Evolutionary conservation across 345 rosid species (phyloP), one percentile per base, ranked within the genome.

Genomic region (Sisymbrium altissimum): DNA sequence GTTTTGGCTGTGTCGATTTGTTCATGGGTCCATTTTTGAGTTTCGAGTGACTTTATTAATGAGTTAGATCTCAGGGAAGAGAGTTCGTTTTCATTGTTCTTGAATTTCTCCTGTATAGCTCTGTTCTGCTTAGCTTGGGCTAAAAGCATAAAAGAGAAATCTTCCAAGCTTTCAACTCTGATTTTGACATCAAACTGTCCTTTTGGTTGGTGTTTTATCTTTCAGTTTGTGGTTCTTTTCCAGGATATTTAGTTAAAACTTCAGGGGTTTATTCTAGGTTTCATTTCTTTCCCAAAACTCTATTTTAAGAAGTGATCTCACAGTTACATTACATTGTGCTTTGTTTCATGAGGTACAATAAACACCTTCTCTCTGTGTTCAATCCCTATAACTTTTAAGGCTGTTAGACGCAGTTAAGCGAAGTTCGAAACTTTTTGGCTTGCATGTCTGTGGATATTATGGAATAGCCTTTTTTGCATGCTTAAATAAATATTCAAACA

Each of bases 21-120:
- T 73, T 79, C 57, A 74, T 48, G 76, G 60, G 78, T 61, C 66
- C 38, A 36, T 64, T 59, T n/a, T 73, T 35, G 40, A 64, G 21
- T 62, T 70, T 27, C 2, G n/a, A 64, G 56, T 19, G 14, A 53
- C 27, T 63, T 8, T 64, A 53, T 13, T 6, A 41, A 2, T 15
- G 45, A 32, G 35, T 41, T 64, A 25, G 45, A 18, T 32, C 76
- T 52, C 3, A 10, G 32, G 46, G 62, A 67, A 25, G 21, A 40
- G 29, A 58, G 23, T 41, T 73, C 5, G 17, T 46, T 58, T 35
- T 39, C 66, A 15, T 29, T 62, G 57, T 54, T 53, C 56, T 53
- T 64, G 35, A 32, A 54, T 21, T 30, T 41, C 38, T 41, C 38
- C 53, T 60, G 0, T 29, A 30, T 27, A 25, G 38, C 49, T 59